Evolutionary conservation across 768 basidiomycete species (phyloP), one percentile per base, ranked within the genome.

Genomic region (Tricholoma furcatifolium): DNA sequence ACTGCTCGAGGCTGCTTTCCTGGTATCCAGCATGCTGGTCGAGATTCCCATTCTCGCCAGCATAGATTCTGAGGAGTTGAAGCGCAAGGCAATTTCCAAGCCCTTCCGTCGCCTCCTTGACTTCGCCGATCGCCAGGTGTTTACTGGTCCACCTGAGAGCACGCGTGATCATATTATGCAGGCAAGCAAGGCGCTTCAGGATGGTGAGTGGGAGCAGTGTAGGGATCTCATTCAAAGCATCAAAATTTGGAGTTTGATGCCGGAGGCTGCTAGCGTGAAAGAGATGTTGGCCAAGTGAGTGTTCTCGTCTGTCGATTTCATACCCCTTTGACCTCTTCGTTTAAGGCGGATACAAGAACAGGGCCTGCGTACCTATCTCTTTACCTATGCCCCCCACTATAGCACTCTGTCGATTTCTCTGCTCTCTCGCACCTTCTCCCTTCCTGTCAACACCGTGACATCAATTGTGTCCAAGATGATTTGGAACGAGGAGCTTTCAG

Each of bases 141-240:
- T 99, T 71, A 95, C 93, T 20, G 97, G 95, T 2, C 94, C 95
- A 2, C 93, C 94, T n/a, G 97, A 99, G 71, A 98, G 91, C 63
- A 98, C 96, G 30, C 79, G 97, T 31, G 97, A 99, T 64, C 97
- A 98, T 67, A 96, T 99, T 69, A 97, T 98, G 91, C 96, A 98
- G 70, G 97, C 97, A 2, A 92, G 90, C 71, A 98, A 93, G 70
- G 95, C 97, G 1, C 70, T 99, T 43, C 94, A 98, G 71, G 85
- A 89, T 56, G 97, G 96, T 15, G 93, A 98, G 62, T 99, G 97
- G 97, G 91, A 96, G 67, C 86, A 88, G 64, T 96, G 94, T 63
- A 83, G 89, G 42, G 95, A 98, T 65, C 77, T 99, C 49, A 84
- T 98, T 48, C 87, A 94, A 66, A 86, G 88, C 65, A 98, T 98